Evolutionary conservation across 1,284 basidiomycete genomes (phyloP).

Genomic region (Wolfiporia cocos): DNA sequence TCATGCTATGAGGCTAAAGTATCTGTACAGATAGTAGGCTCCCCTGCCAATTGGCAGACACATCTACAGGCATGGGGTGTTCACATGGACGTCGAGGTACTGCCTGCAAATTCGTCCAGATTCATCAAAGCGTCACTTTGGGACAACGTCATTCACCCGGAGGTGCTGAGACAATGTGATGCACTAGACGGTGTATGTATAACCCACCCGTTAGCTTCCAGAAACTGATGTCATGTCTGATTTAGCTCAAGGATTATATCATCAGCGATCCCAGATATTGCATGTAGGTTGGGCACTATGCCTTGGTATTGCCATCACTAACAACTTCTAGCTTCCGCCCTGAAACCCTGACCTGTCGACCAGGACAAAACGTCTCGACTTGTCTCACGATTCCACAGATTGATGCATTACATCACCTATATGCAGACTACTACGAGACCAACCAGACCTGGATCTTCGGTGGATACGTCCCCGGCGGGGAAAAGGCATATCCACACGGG

Average conservation of each 20-base stretch:
- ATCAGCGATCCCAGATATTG: constrained; percentile 29
- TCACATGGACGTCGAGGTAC: constrained; percentile 17
- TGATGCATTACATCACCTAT: constrained; percentile 25
- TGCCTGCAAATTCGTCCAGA: constrained; percentile 14
- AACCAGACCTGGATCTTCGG: constrained; percentile 19
- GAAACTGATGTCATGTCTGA: background rate
- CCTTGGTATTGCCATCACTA: background rate
- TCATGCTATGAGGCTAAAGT: no score
- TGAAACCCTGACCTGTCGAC: constrained; percentile 23
- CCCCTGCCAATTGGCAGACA: constrained; percentile 21
- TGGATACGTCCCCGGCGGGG: constrained; percentile 19
- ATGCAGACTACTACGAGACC: constrained; percentile 22
- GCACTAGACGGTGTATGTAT: constrained; percentile 23
- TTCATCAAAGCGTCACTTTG: constrained; percentile 20
- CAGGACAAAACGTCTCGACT: constrained; percentile 15
- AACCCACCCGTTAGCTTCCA: background rate
- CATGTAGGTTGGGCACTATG: constrained; percentile 10
- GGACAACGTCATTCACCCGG: constrained; percentile 19
- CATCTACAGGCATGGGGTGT: constrained; percentile 20
- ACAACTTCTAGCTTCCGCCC: constrained; percentile 23
- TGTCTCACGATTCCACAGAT: constrained; percentile 29
- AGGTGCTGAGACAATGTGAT: constrained; percentile 26
- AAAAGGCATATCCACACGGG: constrained; percentile 10
- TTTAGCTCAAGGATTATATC: constrained; percentile 25
- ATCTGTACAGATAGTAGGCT: constrained; percentile 19